Evolutionary conservation across 441 rosid genomes (phyloP).

Genomic region (Erodium texanum): DNA sequence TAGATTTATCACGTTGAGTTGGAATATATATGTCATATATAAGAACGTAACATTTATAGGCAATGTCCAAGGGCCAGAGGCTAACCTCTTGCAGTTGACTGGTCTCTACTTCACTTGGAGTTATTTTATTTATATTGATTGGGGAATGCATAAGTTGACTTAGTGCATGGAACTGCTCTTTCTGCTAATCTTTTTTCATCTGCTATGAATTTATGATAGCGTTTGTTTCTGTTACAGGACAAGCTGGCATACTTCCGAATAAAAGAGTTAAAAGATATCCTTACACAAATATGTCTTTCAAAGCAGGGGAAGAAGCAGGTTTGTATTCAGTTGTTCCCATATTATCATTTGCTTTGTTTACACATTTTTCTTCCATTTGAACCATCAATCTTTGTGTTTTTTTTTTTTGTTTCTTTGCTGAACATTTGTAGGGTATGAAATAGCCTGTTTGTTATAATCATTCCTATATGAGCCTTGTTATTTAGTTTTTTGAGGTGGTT

Average conservation of each 20-base stretch:
- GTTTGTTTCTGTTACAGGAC: constrained; percentile 38
- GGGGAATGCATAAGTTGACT: background rate
- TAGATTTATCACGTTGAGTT: no score
- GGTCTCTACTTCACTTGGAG: background rate
- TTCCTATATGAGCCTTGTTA: background rate
- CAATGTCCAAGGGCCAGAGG: background rate
- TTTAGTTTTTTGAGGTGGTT: background rate
- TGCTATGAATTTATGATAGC: background rate
- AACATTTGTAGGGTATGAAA: background rate
- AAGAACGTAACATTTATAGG: background rate
- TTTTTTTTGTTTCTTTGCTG: background rate
- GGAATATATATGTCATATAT: no score
- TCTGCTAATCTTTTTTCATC: background rate
- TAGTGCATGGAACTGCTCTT: background rate
- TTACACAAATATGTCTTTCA: constrained; percentile 70
- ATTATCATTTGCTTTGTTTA: background rate
- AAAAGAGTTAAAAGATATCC: constrained; percentile 93
- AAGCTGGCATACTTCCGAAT: constrained; percentile 76
- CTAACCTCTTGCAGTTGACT: background rate
- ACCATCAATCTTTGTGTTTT: background rate
- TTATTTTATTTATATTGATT: background rate
- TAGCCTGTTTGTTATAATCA: background rate
- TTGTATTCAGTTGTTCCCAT: background rate
- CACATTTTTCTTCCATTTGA: background rate
- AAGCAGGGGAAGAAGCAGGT: constrained; percentile 99